phyloP scores from a whole-genome alignment of 345 rosid species.

The Citrus reticulata region DNA sequence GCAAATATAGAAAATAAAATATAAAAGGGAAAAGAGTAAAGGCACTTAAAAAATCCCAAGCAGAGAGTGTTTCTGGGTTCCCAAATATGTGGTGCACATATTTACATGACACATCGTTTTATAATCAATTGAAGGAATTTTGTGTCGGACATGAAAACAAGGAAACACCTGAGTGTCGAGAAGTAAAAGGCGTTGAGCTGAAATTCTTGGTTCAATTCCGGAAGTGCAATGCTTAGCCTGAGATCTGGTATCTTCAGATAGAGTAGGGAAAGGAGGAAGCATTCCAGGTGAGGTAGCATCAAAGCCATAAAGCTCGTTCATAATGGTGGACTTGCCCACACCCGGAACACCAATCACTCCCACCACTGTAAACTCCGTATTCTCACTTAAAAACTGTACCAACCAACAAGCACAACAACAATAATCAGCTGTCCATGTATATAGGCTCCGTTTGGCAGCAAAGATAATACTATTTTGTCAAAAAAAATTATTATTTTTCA shows the following conservation, averaged over 20 bases:
- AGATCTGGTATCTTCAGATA: slow-evolving; percentile 62
- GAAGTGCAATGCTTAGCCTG: slow-evolving; percentile 66
- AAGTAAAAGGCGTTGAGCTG: slow-evolving; percentile 71
- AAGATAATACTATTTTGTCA: too few species aligned
- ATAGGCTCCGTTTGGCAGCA: too few species aligned
- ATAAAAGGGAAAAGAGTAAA: too few species aligned
- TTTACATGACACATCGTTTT: too few species aligned
- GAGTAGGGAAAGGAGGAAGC: slow-evolving; percentile 67
- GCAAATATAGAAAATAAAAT: neutral
- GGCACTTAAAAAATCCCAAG: too few species aligned
- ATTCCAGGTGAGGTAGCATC: slow-evolving; percentile 70
- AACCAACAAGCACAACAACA: neutral
- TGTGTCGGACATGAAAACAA: too few species aligned
- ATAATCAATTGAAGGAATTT: too few species aligned
- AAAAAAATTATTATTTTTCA: too few species aligned
- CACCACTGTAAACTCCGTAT: slow-evolving; percentile 77
- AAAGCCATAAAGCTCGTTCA: slow-evolving; percentile 80
- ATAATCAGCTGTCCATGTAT: too few species aligned
- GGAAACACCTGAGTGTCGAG: slow-evolving; percentile 71
- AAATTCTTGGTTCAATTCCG: slow-evolving; percentile 80
- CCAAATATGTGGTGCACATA: too few species aligned
- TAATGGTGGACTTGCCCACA: slow-evolving; percentile 73
- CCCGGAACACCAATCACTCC: slow-evolving; percentile 82
- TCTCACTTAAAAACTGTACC: slow-evolving; percentile 49
- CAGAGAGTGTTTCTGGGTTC: too few species aligned